Base-by-base conservation (phyloP, 768 basidiomycete genomes). In the Boletus reticulatus region DNA sequence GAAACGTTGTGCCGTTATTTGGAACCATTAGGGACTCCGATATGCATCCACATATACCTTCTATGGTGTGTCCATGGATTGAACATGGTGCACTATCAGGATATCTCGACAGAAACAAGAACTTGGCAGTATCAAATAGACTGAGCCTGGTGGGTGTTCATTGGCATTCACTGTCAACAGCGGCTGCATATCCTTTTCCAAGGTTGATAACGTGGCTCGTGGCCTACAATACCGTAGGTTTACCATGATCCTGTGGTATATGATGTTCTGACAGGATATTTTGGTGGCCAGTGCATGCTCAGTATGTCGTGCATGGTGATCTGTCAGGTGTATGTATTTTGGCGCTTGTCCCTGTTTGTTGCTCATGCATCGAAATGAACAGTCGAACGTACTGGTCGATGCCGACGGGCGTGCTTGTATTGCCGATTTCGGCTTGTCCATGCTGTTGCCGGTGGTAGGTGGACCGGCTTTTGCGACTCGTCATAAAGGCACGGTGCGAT, bases 381-480 rank as follows among this genome's bases (percentile, higher is more conserved):
- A 53, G 52, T 38, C 37, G 3, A 59, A 58, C 17, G 50, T 52
- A 2, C 19, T 58, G 6, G 43, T 57, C 6, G 4, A 22, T 27
- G 47, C 19, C 1, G 20, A 49, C 17, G 34, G 43, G 8, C 24
- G 50, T 1, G 39, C 56, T 32, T 59, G 31, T 16, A 53, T 58
- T 16, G 42, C 22, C 7, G 56, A 50, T n/a, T 59, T 59, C 42
- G 57, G 57, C 13, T n/a, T 59, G 46, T 50, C 50, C 22, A 59
- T 19, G 10, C 3, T 43, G 8, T 19, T 54, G 37, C 37, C 22
- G 12, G 17, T 16, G 12, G 12, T 44, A 11, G 13, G 20, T 19
- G 37, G 49, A 50, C 34, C 48, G 4, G 19, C 42, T 7, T 31
- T 52, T 24, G 19, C 43, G 12, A 50, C n/a, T 29, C 48, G 32